A percentile compares a stretch with the other conserved stretches of the same genome.
These are phyloP conservation scores for Suillus luteus DNA, from an alignment of 768 basidiomycete genomes.

Conservation along the genomic window DNA sequence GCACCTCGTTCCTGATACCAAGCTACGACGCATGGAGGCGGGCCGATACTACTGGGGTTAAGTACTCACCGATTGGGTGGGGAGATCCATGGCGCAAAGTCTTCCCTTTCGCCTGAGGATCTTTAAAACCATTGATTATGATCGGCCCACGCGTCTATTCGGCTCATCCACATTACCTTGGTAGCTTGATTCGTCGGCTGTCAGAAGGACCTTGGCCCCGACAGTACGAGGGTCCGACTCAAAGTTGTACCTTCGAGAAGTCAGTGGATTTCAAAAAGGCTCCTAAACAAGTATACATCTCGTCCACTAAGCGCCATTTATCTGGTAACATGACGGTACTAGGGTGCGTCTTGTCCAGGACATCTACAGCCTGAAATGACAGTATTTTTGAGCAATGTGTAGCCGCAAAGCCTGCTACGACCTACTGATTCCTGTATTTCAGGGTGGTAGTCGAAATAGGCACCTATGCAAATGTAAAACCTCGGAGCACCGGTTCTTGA, in stretches of 20 bases:
- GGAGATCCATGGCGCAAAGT: conserved; percentile 69
- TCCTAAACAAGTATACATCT: conserved; percentile 47
- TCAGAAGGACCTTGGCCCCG: conserved; percentile 63
- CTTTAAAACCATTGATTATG: conserved; percentile 15
- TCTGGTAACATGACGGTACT: conserved; percentile 57
- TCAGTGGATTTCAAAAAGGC: conserved; percentile 14
- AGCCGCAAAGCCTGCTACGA: background rate
- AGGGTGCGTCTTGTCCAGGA: conserved; percentile 59
- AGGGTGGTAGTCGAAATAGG: conserved; percentile 75
- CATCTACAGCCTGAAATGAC: conserved; percentile 52
- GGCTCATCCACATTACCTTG: conserved; percentile 39
- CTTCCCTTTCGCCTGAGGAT: conserved; percentile 28
- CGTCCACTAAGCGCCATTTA: conserved; percentile 56
- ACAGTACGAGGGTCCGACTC: conserved; percentile 66
- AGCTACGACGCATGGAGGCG: conserved; percentile 43
- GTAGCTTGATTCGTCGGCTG: conserved; percentile 68
- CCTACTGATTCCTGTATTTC: conserved; percentile 63
- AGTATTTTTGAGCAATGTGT: conserved; percentile 22
- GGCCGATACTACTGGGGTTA: conserved; percentile 10
- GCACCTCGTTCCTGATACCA: conserved; percentile 83
- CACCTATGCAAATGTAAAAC: conserved; percentile 39
- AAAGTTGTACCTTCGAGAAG: conserved; percentile 61
- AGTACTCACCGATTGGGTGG: conserved; percentile 68
- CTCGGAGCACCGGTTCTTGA: background rate
- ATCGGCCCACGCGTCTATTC: background rate